Evolutionary conservation across 2,329 filamentous ascomycete species (phyloP), one percentile per base, ranked within the genome.

Genomic region (Paecilomyces formosus): DNA sequence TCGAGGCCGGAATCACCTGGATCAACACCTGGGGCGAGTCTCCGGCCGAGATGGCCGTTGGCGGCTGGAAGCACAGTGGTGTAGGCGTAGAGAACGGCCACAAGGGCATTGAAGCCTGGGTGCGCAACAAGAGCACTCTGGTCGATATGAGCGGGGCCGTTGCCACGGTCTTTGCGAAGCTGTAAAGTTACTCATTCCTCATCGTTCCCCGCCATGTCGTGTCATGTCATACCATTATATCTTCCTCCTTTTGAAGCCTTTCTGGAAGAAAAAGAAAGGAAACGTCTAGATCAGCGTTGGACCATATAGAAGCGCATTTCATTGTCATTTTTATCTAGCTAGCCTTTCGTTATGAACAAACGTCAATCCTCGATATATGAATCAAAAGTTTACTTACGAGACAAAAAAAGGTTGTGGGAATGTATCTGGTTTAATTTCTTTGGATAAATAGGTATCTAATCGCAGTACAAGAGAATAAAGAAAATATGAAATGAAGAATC

Each of bases 21-120:
- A 82, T 96, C 56, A 96, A 96, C 72, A 92, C 89, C 0, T 96
- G 92, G 92, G 91, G 92, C n/a, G 91, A 96, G 77, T 88, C 84
- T 54, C 91, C 91, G 0, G 90, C 92, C 0, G 91, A 96, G 79
- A 96, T 96, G 92, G 88, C 88, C 2, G 91, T 96, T 0, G 91
- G 91, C 9, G 91, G 91, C 0, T 96, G 91, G 92, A 96, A 96
- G 79, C 82, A 89, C 81, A 95, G 90, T 70, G 92, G 92, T 33
- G 77, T 96, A 9, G 91, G 91, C 0, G 86, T 95, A 1, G 91
- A 96, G 80, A 96, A 96, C 72, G 92, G 91, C 3, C 80, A 85
- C 59, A 85, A 83, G 66, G 91, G 91, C 0, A 81, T 96, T 57
- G 87, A 89, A 73, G 88, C 89, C 3, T 96, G 92, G 87, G 83